Base-by-base conservation (phyloP, 176 grass and related monocot species). In the Cenchrus fungigraminus region DNA sequence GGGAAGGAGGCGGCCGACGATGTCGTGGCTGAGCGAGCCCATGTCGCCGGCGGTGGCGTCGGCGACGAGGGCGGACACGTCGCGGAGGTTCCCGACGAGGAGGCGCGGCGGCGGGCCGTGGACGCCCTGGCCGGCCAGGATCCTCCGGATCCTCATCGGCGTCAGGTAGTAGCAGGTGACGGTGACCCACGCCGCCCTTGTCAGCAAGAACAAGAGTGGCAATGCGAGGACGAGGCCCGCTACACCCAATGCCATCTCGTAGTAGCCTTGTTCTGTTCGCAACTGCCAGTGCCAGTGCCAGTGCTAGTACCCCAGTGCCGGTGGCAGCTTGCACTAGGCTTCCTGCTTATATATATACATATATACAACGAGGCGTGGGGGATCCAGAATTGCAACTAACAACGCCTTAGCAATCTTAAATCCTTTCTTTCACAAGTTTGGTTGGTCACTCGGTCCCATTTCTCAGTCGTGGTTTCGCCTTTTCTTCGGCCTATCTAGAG, bases 1-100 rank as follows among this genome's bases (percentile, higher is more conserved):
- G 2, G 96, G 96, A 45, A 98, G 87, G 20, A 95, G 89, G 20
- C 96, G 96, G 57, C 80, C 79, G 46, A 98, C 93, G 65, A 98
- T 95, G 86, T 98, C 89, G 68, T 98, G 96, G 70, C 51, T 85
- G 13, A 93, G 87, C 3, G 87, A 92, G 2, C 46, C 40, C 96
- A 98, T 92, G 89, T 98, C 96, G 0, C 22, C 16, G 17, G 91
- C 84, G 34, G 91, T 98, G 68, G 91, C 77, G 16, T 14, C 32
- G 32, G 91, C 71, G 51, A 98, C 78, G 17, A 98, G 87, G 1
- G 83, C 76, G 3, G 93, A 90, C 28, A 89, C 73, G 72, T 95
- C 89, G 47, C 82, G 79, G 61, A 98, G 91, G 83, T 98, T 98
- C 0, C 96, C 96, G 51, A 92, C 68, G 7, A 98, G 87, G 79